Evolutionary conservation across 495 filamentous ascomycete species (phyloP), one percentile per base, ranked within the genome.

Genomic region (Penicillium manginii): DNA sequence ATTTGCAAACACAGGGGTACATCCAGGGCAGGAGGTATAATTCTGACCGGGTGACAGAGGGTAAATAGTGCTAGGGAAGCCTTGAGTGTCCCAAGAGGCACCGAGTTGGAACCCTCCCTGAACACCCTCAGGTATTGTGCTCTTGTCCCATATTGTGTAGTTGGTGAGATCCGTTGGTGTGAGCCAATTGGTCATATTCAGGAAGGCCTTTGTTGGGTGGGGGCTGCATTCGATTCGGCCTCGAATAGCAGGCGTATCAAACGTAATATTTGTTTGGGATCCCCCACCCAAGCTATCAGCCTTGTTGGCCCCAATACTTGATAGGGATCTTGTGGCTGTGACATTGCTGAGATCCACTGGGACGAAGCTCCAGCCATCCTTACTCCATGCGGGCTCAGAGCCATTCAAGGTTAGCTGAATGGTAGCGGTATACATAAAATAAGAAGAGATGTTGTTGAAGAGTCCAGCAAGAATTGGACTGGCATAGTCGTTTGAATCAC

Each of bases 341-440:
- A 7, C 17, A 10, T 15, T 2, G 17, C 53, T 26, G 26, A 46
- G 51, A 17, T 26, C 52, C 29, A 71, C 5, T 2, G 67, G 73
- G 2, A 71, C 73, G 48, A 75, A 75, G 50, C 58, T 73, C 73
- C 73, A 75, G 11, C 71, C 71, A 15, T 68, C 64, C 29, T 71
- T 70, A 31, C 70, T 75, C 73, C 73, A 75, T 7, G 65, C 43
- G 0, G 73, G 71, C 51, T 75, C 46, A 3, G 68, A 67, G 1
- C 66, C 69, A 43, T 70, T 71, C 22, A 71, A 46, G 7, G 69
- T 51, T 1, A 71, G 23, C 32, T 75, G 73, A 23, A 72, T 57
- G 0, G 64, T 64, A 0, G 73, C 73, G 7, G 71, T 71, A 45
- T 74, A 75, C 58, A 69, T 69, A 48, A 50, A 69, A 32, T 66